Base-by-base conservation (phyloP, 1,284 basidiomycete genomes). In the Tetrapyrgos nigripes region DNA sequence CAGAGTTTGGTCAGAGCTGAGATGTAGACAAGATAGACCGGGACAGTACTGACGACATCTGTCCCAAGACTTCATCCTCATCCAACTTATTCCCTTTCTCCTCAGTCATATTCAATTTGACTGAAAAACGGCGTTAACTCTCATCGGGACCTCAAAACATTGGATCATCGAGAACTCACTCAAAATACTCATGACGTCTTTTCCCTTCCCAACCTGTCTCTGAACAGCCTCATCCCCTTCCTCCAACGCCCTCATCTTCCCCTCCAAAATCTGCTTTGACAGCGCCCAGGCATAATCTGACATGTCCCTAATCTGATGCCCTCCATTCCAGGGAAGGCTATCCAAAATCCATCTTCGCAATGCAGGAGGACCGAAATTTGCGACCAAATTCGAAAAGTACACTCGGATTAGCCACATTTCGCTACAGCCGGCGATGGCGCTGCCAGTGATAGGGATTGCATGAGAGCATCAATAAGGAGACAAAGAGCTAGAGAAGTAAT, bases 151-250 rank as follows among this genome's bases (percentile, higher is more conserved):
- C 26, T 43, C 11, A 11, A 29, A 4, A 9, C 2, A 1, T 21
- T 62, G 1, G 57, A 14, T 11, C 35, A 50, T 19, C n/a, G n/a
- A 11, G 26, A 17, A 69, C 76, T 31, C 61, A 79, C 80, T 70
- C n/a, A 83, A 62, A 51, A 79, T 73, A 56, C 79, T 83, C 50
- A 83, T 73, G 47, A 83, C 75, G 66, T 83, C 81, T 50, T 79
- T 81, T 17, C 76, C 78, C 29, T 65, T 65, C 1, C 72, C 75
- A 31, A 77, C 62, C 50, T 79, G 74, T 9, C 65, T 58, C 10
- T 60, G 46, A 0, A 76, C 58, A 10, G 66, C 71, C 14, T 74
- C 70, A 29, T 79, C 73, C 0, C 76, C 77, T 54, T 69, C 63
- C 28, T 63, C 65, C 8, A 82, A 57, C 1, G 75, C 75, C 19